A percentile compares a stretch with the other conserved stretches of the same genome.
Evolutionary conservation across 441 rosid genomes (phyloP).

Genomic region (Populus tomentosa): DNA sequence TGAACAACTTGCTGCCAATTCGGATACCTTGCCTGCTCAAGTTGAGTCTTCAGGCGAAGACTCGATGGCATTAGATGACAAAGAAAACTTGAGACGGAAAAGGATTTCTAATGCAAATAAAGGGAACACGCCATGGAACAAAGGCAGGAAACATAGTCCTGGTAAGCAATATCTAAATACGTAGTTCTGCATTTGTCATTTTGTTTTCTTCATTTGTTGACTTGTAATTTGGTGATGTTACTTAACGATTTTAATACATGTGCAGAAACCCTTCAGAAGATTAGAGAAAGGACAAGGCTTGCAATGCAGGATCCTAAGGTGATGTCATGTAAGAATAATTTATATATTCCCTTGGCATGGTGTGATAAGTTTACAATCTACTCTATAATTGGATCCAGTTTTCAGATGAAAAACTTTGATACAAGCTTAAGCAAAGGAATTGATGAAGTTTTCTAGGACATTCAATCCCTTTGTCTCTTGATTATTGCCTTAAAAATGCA

Average conservation of each 20-base stretch:
- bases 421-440: not conserved
- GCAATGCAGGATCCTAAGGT: conserved; percentile 99
- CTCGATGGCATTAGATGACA: conserved; percentile 42
- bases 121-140: conserved; percentile 95
- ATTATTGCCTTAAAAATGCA: not conserved
- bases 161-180: conserved; percentile 34
- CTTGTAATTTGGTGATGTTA: not conserved
- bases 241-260: not conserved
- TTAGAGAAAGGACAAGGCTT: conserved; percentile 80
- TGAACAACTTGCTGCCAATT: conserved; percentile 20
- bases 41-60: conserved; percentile 29
- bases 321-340: conserved; percentile 91
- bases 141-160: conserved; percentile 94
- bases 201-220: conserved; percentile 6
- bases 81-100: conserved; percentile 68
- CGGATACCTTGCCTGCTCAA: conserved; percentile 15
- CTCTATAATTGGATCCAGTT: too few relatives aligned
- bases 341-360: conserved; percentile 23
- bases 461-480: not conserved
- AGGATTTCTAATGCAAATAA: conserved; percentile 89
- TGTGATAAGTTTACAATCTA: conserved; percentile 8
- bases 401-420: not conserved
- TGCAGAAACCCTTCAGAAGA: conserved; percentile 77
- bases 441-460: not conserved
- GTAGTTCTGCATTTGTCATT: too few relatives aligned